phyloP scores from a whole-genome alignment of 176 grass and related monocot genomes.

The Zizania latifolia region DNA sequence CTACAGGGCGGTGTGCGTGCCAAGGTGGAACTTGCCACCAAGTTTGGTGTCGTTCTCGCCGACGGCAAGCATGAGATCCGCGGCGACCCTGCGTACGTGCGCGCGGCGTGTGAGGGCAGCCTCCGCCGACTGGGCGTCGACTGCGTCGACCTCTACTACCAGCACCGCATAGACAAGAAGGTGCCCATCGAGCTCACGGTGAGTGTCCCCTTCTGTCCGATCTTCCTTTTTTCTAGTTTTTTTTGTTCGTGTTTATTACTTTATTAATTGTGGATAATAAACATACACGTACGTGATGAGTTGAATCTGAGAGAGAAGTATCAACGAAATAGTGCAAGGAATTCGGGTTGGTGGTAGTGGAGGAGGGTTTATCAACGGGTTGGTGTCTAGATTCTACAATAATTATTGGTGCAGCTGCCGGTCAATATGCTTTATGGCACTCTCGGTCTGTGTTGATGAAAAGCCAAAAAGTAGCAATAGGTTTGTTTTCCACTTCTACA shows the following conservation, averaged over 20 bases:
- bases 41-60: slow-evolving; percentile 21
- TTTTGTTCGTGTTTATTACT: too few species aligned
- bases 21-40: slow-evolving; percentile 43
- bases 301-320: neutral
- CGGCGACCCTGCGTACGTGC: slow-evolving; percentile 45
- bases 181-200: slow-evolving; percentile 56
- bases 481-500: neutral
- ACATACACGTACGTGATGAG: neutral
- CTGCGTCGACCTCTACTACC: slow-evolving; percentile 66
- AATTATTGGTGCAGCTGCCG: neutral
- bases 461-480: neutral
- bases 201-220: neutral
- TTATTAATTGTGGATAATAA: neutral
- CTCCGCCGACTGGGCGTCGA: slow-evolving; percentile 40
- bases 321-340: too few species aligned
- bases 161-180: slow-evolving; percentile 39
- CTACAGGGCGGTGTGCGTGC: slow-evolving; percentile 2
- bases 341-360: neutral
- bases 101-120: slow-evolving; percentile 39
- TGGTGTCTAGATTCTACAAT: neutral
- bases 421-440: neutral
- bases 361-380: neutral
- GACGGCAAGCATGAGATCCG: slow-evolving; percentile 1
- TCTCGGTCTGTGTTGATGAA: neutral
- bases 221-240: neutral